Conservation (phyloP, 768 basidiomycete genomes). For the Gloeostereum incarnatum region DNA sequence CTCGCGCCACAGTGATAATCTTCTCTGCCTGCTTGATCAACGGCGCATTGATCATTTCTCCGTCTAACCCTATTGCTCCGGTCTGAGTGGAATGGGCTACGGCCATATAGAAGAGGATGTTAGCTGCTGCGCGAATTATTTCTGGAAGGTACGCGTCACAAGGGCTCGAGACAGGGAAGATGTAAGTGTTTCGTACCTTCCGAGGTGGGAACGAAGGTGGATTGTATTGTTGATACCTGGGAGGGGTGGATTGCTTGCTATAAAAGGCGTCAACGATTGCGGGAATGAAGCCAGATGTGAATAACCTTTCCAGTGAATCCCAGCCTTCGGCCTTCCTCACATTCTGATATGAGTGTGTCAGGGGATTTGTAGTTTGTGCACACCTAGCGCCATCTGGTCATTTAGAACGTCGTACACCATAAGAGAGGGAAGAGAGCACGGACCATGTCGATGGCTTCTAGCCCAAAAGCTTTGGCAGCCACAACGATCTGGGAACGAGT, state of each 20-base stretch:
- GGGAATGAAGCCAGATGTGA: conserved; percentile 1
- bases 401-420: background rate
- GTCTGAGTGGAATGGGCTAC: conserved; percentile 37
- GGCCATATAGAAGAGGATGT: conserved; percentile 61
- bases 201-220: conserved; percentile 66
- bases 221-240: conserved; percentile 72
- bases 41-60: conserved; percentile 87
- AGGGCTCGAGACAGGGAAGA: too few relatives aligned
- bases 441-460: conserved; percentile 91
- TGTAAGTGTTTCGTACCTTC: conserved; percentile 34
- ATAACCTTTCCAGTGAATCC: conserved; percentile 83
- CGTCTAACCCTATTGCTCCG: conserved; percentile 73
- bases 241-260: conserved; percentile 94
- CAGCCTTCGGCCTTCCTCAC: conserved; percentile 65
- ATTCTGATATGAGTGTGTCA: conserved; percentile 61
- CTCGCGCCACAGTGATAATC: conserved; percentile 39
- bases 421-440: conserved; percentile 3
- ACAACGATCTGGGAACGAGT: conserved; percentile 78
- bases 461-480: conserved; percentile 72
- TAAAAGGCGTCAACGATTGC: conserved; percentile 1
- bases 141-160: conserved; percentile 45
- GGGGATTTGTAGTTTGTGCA: conserved; percentile 81
- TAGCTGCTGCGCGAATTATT: conserved; percentile 66
- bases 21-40: conserved; percentile 76
- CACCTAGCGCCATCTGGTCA: background rate